Evolutionary conservation across 768 basidiomycete genomes (phyloP), one percentile per base, ranked within the genome.

Genomic region (Mycena polygramma): DNA sequence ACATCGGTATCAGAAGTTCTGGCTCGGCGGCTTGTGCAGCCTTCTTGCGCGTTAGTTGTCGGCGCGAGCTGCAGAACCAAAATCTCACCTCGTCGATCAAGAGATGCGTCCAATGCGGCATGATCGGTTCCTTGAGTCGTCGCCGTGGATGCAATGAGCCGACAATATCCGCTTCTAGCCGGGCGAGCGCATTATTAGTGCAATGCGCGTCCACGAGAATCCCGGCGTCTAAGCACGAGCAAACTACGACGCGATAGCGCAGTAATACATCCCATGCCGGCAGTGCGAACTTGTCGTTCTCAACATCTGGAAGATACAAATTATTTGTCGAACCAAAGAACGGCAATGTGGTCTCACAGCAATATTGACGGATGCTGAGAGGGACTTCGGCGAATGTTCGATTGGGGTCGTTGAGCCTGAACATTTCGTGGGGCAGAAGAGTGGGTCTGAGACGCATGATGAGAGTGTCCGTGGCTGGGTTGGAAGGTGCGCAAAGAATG

Each of bases 1-100:
- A 86, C n/a, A 87, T 85, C 1, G 87, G 86, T 22, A 87, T 81
- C 53, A 84, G 74, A 30, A 87, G 80, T 69, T 87, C 87, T 11
- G 87, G 86, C 71, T 88, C 87, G 15, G 85, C 85, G 10, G 85
- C 86, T 81, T 88, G 86, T 7, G 86, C 87, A 19, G 87, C 86
- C 86, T 87, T 67, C 4, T 43, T n/a, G 30, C 26, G 48, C 36
- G 55, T 52, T 37, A 69, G 39, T 58, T 22, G n/a, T 26, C 17
- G 30, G 2, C 17, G 22, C 30, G 17, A 24, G 1, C 10, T 46
- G 20, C 4, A 54, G 30, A n/a, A 15, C 39, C 37, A 22, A 10
- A 30, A 14, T 63, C 73, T 55, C 45, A 84, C 86, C 77, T 88
- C 87, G 64, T 88, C 87, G 63, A 88, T 86, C 2, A 88, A 63